Percentiles rank a stretch among this genome's conserved stretches.
Conservation (phyloP, 352 stramenopile species). For the Globisporangium acanthophoron region DNA sequence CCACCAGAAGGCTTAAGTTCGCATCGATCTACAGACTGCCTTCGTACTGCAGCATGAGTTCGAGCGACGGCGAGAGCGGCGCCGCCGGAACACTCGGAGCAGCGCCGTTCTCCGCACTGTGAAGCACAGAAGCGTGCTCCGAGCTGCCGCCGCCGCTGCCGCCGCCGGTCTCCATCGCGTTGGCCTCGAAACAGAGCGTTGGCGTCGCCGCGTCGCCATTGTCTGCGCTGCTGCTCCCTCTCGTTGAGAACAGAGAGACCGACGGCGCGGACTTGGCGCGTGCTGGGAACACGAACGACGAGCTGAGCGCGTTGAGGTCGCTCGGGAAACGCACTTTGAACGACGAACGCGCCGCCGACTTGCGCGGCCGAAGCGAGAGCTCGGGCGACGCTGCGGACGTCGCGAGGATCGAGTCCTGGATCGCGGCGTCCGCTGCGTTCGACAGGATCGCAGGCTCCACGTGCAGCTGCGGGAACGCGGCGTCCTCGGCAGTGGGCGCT, state of each 20-base stretch:
- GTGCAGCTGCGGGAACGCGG: too few species aligned
- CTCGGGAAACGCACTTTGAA: slow-evolving; percentile 3
- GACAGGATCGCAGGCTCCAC: too few species aligned
- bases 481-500: too few species aligned
- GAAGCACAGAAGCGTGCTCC: too few species aligned
- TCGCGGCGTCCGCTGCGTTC: background rate
- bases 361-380: slow-evolving; percentile 1
- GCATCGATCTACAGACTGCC: slow-evolving; percentile 5
- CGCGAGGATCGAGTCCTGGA: slow-evolving; percentile 13
- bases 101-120: background rate
- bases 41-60: slow-evolving; percentile 16
- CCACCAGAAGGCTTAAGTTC: background rate
- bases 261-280: slow-evolving; percentile 1
- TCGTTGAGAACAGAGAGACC: background rate
- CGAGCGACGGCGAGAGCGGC: slow-evolving; percentile 2
- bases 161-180: background rate
- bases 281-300: background rate
- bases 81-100: background rate
- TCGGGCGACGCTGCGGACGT: slow-evolving; percentile 10
- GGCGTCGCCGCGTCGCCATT: background rate
- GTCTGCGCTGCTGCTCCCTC: background rate
- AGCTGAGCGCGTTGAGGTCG: background rate
- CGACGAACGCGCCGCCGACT: slow-evolving; percentile 3
- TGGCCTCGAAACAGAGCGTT: background rate
- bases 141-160: too few species aligned